Evolutionary conservation across 1,284 basidiomycete species (phyloP), one percentile per base, ranked within the genome.

Genomic region (Hymenochaete sp.): DNA sequence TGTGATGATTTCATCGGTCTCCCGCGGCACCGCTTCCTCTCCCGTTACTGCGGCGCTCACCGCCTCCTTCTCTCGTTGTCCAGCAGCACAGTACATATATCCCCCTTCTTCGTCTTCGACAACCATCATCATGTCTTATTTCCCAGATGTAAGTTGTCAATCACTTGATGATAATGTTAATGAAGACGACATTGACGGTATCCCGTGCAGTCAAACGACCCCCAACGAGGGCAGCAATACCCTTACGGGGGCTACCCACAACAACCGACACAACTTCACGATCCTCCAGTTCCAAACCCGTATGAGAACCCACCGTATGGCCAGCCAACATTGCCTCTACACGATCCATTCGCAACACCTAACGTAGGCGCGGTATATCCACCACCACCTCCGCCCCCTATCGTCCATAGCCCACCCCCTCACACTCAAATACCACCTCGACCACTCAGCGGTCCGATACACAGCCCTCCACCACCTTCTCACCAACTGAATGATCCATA

Each of bases 251-350:
- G 22, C 18, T 41, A 45, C 24, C 43, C 38, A 18, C 47, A 49
- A 19, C 42, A 49, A 22, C 39, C 19, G 25, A 36, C 14, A 16
- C 47, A 45, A 28, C 47, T 38, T 18, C 25, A 18, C 7, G 14
- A 41, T n/a, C 6, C 47, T 22, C 42, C 45, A n/a, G 54, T 53
- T 2, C 53, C 54, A 26, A 54, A 56, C 39, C 55, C 54, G 10
- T 56, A 54, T 27, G 51, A 52, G 24, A 45, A 51, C 24, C 21
- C 47, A 10, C 36, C 44, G 1, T 35, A 44, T 18, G 42, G 32
- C 10, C 49, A 44, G 27, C 29, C 25, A 19, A 32, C 27, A 38
- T 42, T n/a, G 10, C 43, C 32, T 26, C 46, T 37, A n/a, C 48
- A 31, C 11, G 47, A 49, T 32, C 47, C 49, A 19, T 47, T 54